Base-by-base conservation (phyloP, 108 stramenopile genomes). In the Pseudonitzschia pungens region DNA sequence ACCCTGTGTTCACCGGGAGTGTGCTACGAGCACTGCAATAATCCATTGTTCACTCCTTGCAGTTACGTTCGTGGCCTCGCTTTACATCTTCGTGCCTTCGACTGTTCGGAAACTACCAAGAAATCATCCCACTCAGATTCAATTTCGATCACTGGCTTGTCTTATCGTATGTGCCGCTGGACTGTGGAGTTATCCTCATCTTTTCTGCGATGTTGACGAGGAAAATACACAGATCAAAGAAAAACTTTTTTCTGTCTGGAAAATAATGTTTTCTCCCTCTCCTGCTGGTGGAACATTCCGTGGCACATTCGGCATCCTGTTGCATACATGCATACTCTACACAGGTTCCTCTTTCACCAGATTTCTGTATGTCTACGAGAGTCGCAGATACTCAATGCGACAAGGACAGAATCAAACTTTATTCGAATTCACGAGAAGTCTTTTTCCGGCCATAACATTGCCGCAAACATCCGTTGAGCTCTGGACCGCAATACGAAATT, bases 31-130 rank as follows among this genome's bases (percentile, higher is more conserved):
- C 33, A 67, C 42, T 24, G 69, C 77, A 18, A 51, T 72, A 29
- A 10, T 67, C 2, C 73, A 79, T 54, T 73, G 78, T 50, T 48
- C 52, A 3, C 51, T 42, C 1, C 33, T 79, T 11, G 65, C 78
- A 2, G 36, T 48, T 4, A 51, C 78, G 42, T 94, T 85, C 74
- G 93, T 94, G 24, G 64, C 51, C 9, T 85, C 84, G 16, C 83
- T 94, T 36, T 94, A 94, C 73, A 41, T 78, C 0, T 81, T 94
- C 62, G 88, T 94, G 16, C 93, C 93, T 10, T 4, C 68, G 12
- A 43, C 36, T 12, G 69, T 92, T 32, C 86, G 89, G 48, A 42
- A 53, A 18, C 58, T 92, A 44, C 70, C 78, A 20, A 79, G 93
- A 8, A 83, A 89, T 58, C 74, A 91, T 74, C 63, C 56, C 11